Evolutionary conservation across 257 asterid species (phyloP), one percentile per base, ranked within the genome.

Genomic region (Nicotiana benthamiana): DNA sequence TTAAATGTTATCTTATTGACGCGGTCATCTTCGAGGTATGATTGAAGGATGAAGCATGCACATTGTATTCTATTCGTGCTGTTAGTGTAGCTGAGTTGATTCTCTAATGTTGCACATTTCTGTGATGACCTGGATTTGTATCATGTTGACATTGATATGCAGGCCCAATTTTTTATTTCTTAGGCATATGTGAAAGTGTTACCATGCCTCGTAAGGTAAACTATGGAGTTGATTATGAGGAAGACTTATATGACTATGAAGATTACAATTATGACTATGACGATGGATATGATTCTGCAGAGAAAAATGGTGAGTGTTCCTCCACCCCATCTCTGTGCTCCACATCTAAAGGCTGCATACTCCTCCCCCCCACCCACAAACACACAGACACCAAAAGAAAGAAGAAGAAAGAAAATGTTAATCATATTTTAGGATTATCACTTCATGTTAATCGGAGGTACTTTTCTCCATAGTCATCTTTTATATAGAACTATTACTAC

Each of bases 141-240:
- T 36, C 27, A 22, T 36, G 54, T 20, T n/a, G 56, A 68, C n/a
- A 68, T 18, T 68, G 56, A 68, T 68, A 40, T 36, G 56, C 76
- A 68, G 11, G 53, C n/a, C n/a, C 30, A 43, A 20, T 12, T 4
- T 68, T 68, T 5, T 40, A n/a, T 68, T 40, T 68, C 12, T 20
- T 68, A 20, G 77, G 57, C 20, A 40, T 40, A 68, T 16, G 80
- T 86, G 93, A 83, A 81, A 86, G 83, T 17, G 79, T 77, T 36
- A 79, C 78, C 81, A 93, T 94, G 98, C 97, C 97, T 83, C 97
- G 95, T 54, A 94, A 94, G 87, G 88, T 83, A 76, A 62, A 75
- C 43, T 85, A 79, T 48, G 89, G 92, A 75, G 66, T 85, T 79
- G 87, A 85, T 85, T 86, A 87, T 68, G 92, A 90, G 54, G 90